A percentile compares a stretch with the other conserved stretches of the same genome.
phyloP scores from a whole-genome alignment of 1,139 yeast species.

The Pneumocystis oryctolagi region DNA sequence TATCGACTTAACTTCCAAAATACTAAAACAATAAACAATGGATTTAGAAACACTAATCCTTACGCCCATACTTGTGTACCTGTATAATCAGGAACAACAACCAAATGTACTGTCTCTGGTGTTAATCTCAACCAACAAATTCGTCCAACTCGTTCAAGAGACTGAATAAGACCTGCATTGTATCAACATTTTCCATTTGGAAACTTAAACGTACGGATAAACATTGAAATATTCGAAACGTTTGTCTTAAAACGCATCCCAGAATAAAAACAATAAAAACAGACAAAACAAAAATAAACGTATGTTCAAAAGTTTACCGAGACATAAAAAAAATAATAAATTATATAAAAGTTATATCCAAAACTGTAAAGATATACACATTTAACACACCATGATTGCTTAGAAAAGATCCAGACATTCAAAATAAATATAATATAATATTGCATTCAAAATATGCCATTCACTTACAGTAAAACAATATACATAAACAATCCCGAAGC shows the following conservation, averaged over 20 bases:
- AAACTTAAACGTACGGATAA: background rate
- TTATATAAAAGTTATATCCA: no score
- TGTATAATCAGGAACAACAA: slow-evolving; percentile 9
- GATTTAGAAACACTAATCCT: background rate
- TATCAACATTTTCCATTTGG: background rate
- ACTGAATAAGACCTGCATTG: slow-evolving; percentile 20
- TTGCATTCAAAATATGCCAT: no score
- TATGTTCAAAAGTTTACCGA: background rate
- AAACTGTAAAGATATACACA: background rate
- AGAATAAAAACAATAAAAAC: background rate
- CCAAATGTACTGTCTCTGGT: slow-evolving; percentile 11
- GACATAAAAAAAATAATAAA: background rate
- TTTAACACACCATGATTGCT: background rate
- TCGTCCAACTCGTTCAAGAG: slow-evolving; percentile 10
- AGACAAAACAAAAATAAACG: slow-evolving; percentile 1
- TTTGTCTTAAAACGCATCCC: slow-evolving; percentile 10
- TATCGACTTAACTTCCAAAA: slow-evolving; percentile 4
- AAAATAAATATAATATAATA: background rate
- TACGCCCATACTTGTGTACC: slow-evolving; percentile 14
- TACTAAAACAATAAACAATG: background rate
- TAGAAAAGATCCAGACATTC: background rate
- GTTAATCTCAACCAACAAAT: slow-evolving; percentile 10
- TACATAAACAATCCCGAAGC: no score
- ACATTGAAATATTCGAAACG: slow-evolving; percentile 7
- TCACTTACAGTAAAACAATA: no score